Evolutionary conservation across 2,329 filamentous ascomycete genomes (phyloP).

Genomic region (Arthroderma sp.): DNA sequence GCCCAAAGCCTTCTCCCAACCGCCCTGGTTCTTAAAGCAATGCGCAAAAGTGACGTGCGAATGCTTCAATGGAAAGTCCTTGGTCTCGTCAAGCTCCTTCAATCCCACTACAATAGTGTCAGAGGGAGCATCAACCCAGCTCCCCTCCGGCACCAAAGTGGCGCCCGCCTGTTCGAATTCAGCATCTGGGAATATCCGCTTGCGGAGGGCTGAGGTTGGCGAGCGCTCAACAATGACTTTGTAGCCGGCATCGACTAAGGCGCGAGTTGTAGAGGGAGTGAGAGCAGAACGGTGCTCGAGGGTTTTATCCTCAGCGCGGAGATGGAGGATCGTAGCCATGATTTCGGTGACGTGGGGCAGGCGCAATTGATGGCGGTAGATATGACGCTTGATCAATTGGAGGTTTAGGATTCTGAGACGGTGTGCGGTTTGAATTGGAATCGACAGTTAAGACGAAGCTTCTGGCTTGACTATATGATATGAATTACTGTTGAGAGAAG

Average conservation of each 20-base stretch:
- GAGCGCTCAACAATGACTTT: conserved; percentile 28
- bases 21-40: conserved; percentile 15
- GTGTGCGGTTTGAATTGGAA: background rate
- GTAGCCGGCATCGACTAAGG: conserved; percentile 29
- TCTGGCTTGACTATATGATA: too few species aligned
- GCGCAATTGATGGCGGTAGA: background rate
- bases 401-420: background rate
- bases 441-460: too few species aligned
- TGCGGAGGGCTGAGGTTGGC: conserved; percentile 12
- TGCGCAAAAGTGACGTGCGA: conserved; percentile 16
- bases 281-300: conserved; percentile 14
- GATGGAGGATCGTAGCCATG: conserved; percentile 10
- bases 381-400: background rate
- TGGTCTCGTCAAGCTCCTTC: conserved; percentile 15
- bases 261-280: conserved; percentile 24
- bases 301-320: conserved; percentile 14
- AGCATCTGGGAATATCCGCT: conserved; percentile 25
- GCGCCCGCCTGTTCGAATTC: conserved; percentile 30
- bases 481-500: too few species aligned
- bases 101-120: conserved; percentile 14
- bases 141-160: conserved; percentile 26
- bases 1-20: conserved; percentile 14
- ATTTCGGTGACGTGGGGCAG: conserved; percentile 1
- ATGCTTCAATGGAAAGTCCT: conserved; percentile 13
- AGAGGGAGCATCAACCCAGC: conserved; percentile 25